phyloP scores from a whole-genome alignment of 768 basidiomycete species.

The Auricularia heimuer region DNA sequence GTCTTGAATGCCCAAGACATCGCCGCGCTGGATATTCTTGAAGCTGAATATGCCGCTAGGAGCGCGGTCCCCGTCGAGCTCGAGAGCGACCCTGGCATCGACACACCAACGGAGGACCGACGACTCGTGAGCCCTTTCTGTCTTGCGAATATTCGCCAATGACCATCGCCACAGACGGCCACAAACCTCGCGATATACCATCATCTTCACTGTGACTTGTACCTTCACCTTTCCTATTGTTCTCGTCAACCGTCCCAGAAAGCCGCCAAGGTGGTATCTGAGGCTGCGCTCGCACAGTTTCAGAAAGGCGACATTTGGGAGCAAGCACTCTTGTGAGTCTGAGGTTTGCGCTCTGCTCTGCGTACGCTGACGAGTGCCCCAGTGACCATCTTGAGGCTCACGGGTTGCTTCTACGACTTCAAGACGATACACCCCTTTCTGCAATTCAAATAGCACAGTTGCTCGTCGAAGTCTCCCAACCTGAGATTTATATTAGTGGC shows the following conservation, averaged over 20 bases:
- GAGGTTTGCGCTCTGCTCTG: not conserved
- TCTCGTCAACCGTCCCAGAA: slow-evolving; percentile 6
- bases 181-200: slow-evolving; percentile 39
- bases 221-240: slow-evolving; percentile 35
- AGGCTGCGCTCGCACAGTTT: slow-evolving; percentile 30
- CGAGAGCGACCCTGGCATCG: not conserved
- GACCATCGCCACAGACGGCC: slow-evolving; percentile 18
- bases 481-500: slow-evolving; percentile 35
- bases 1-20: not conserved
- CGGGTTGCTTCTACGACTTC: slow-evolving; percentile 33
- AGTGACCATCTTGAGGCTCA: slow-evolving; percentile 30
- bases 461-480: slow-evolving; percentile 29
- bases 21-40: not conserved
- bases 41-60: not conserved
- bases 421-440: slow-evolving; percentile 22
- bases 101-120: not conserved
- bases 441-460: slow-evolving; percentile 29
- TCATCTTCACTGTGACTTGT: slow-evolving; percentile 38
- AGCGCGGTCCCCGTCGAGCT: not conserved
- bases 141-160: not conserved
- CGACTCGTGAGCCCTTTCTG: not conserved
- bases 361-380: not conserved
- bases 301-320: slow-evolving; percentile 41
- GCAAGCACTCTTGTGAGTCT: slow-evolving; percentile 19
- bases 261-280: slow-evolving; percentile 13